Evolutionary conservation across 768 basidiomycete genomes (phyloP).

Genomic region (Leccinellum rugosiceps): DNA sequence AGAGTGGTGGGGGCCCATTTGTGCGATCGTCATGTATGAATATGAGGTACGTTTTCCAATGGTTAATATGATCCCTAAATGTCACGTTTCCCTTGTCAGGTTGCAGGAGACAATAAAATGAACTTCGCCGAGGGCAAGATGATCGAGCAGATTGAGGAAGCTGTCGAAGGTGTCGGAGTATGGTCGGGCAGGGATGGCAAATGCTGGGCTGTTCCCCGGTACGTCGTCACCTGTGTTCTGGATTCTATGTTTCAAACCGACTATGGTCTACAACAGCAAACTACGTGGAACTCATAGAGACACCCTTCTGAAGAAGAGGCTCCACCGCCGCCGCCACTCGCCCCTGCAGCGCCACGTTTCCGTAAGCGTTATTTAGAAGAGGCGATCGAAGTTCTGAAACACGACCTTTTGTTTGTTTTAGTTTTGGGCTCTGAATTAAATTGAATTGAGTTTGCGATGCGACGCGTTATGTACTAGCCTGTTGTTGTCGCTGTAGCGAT

Average conservation of each 20-base stretch:
- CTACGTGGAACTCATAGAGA: slow-evolving; percentile 27
- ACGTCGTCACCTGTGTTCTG: slow-evolving; percentile 12
- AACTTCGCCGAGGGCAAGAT: slow-evolving; percentile 6
- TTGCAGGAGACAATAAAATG: slow-evolving; percentile 86
- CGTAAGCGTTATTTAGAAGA: slow-evolving; percentile 24
- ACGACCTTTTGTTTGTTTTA: background rate
- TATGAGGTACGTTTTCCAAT: slow-evolving; percentile 53
- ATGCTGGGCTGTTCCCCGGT: slow-evolving; percentile 86
- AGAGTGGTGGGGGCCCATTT: slow-evolving; percentile 45
- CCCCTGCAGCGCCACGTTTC: slow-evolving; percentile 40
- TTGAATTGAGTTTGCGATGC: background rate
- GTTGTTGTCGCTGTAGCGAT: slow-evolving; percentile 54
- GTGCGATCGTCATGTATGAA: slow-evolving; percentile 75
- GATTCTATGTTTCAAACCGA: background rate
- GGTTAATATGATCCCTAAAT: background rate
- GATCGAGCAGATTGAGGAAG: slow-evolving; percentile 75
- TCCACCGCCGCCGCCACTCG: slow-evolving; percentile 40
- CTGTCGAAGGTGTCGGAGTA: slow-evolving; percentile 90
- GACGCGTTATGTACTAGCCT: slow-evolving; percentile 36
- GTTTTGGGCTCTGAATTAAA: background rate
- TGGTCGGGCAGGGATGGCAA: slow-evolving; percentile 42
- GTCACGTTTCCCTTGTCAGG: slow-evolving; percentile 35
- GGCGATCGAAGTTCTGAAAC: background rate
- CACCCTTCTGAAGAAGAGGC: slow-evolving; percentile 36
- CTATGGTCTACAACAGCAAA: no score